Conservation (phyloP, 345 rosid species). For the Gossypium thurberi region DNA sequence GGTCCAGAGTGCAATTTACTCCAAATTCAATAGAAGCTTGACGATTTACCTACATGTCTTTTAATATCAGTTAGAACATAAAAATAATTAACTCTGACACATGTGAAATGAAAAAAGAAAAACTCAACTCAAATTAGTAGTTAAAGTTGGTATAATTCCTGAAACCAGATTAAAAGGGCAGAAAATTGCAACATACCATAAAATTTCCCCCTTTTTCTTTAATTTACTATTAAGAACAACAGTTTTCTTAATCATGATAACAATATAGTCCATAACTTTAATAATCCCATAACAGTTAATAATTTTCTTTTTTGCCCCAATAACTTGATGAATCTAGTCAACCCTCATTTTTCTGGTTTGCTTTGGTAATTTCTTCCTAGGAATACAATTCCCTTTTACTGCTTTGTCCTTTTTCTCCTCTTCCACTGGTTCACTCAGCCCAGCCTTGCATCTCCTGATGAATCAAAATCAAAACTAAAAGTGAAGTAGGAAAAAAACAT, state of each 20-base stretch:
- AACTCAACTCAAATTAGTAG: too few species aligned
- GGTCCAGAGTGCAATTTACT: neutral
- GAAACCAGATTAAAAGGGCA: too few species aligned
- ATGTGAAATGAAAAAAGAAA: too few species aligned
- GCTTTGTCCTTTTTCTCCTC: conserved; percentile 24
- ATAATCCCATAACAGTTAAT: neutral
- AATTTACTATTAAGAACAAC: neutral
- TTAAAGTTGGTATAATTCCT: too few species aligned
- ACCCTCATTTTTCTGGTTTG: conserved; percentile 33
- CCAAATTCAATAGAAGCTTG: neutral
- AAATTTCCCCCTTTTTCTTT: neutral
- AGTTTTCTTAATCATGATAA: neutral
- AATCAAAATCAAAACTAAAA: neutral
- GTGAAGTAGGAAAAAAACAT: neutral
- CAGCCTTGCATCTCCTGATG: conserved; percentile 28
- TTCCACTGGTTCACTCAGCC: conserved; percentile 20
- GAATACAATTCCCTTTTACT: conserved; percentile 59
- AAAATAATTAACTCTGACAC: too few species aligned
- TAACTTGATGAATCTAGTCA: neutral
- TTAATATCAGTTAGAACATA: too few species aligned
- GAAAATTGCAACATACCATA: neutral
- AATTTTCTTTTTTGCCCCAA: neutral
- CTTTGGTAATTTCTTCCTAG: conserved; percentile 45
- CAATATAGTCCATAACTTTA: neutral
- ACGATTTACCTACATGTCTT: neutral